Conservation (phyloP, 345 rosid genomes). For the Nasturtium officinale region DNA sequence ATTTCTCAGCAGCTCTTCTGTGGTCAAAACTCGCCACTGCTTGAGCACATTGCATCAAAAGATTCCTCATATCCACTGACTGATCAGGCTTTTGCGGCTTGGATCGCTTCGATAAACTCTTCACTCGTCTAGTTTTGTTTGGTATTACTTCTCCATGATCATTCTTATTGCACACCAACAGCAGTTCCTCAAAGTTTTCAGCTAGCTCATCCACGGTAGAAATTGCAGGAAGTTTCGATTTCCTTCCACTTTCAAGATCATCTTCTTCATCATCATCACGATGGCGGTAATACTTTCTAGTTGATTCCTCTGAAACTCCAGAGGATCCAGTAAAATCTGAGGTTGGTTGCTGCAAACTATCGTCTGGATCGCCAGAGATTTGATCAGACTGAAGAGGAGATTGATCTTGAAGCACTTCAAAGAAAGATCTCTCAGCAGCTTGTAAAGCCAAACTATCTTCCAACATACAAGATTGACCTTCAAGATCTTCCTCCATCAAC, state of each 20-base stretch:
- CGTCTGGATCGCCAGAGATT: background rate
- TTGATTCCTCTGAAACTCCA: constrained; percentile 8
- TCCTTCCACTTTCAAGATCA: constrained; percentile 21
- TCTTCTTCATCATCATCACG: constrained; percentile 35
- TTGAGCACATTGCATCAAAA: constrained; percentile 69
- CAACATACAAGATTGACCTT: constrained; percentile 67
- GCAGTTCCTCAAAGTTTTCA: constrained; percentile 33
- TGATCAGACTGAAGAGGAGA: constrained; percentile 43
- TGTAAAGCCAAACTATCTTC: constrained; percentile 81
- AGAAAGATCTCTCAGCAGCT: constrained; percentile 76
- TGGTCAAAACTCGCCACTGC: constrained; percentile 63
- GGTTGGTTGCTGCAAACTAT: constrained; percentile 22
- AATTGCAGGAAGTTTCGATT: constrained; percentile 33
- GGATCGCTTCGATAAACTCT: constrained; percentile 11
- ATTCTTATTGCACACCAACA: constrained; percentile 31
- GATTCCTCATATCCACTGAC: constrained; percentile 30
- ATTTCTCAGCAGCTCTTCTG: constrained; percentile 55
- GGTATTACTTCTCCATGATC: constrained; percentile 7
- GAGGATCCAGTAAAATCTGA: background rate
- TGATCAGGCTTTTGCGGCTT: constrained; percentile 16
- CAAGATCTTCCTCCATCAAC: constrained; percentile 85
- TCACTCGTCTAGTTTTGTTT: constrained; percentile 9
- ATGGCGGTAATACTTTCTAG: constrained; percentile 20
- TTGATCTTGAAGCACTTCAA: constrained; percentile 61
- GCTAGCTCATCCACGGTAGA: constrained; percentile 29